Evolutionary conservation across 2,329 filamentous ascomycete genomes (phyloP).

Genomic region (Calonectria hawksworthii): DNA sequence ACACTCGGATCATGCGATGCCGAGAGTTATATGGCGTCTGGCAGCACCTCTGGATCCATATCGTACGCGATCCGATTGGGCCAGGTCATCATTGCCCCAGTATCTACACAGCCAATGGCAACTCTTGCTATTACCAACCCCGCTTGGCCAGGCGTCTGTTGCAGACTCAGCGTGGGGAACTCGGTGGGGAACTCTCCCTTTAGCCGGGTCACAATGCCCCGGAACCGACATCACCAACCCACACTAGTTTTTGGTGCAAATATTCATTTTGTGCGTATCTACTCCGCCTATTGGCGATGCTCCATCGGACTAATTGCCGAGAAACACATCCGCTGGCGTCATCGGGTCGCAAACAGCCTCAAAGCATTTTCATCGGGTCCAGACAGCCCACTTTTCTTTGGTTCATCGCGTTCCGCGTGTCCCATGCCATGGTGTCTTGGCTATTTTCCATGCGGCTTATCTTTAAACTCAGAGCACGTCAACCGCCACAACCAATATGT

Average conservation of each 20-base stretch:
- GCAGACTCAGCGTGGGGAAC: neutral
- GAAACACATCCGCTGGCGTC: neutral
- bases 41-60: neutral
- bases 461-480: neutral
- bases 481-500: neutral
- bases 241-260: too few species aligned
- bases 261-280: neutral
- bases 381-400: neutral
- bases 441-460: neutral
- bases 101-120: neutral
- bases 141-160: neutral
- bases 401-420: neutral
- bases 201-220: neutral
- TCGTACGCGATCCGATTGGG: neutral
- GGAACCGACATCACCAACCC: neutral
- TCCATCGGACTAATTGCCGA: neutral
- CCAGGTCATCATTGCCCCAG: neutral
- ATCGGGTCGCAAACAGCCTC: neutral
- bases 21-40: neutral
- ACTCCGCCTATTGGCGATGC: neutral
- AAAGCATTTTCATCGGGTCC: neutral
- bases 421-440: neutral
- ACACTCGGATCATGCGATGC: conserved; percentile 3
- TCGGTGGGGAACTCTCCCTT: neutral
- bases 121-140: neutral